These are phyloP conservation scores for Vitis cinerea DNA, from an alignment of 164 flowering plant genomes.

Conservation along the genomic window DNA sequence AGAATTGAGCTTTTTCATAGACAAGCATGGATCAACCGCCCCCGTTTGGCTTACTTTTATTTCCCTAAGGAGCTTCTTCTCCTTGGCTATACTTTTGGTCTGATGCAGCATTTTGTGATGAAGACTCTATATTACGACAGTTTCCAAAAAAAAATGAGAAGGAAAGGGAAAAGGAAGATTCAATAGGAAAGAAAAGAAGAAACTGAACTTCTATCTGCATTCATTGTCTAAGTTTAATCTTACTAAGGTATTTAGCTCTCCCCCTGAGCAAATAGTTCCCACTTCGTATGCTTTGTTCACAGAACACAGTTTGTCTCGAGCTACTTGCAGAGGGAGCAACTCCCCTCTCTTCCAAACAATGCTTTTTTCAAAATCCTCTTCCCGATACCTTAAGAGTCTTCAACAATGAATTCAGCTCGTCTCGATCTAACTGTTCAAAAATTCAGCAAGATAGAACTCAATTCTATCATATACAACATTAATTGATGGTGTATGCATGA, in stretches of 20 bases:
- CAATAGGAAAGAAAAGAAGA: no score
- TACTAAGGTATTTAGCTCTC: slow-evolving; percentile 1
- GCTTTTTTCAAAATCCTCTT: no score
- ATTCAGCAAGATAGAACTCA: no score
- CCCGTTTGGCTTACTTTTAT: not conserved
- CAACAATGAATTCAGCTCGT: no score
- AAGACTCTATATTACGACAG: not conserved
- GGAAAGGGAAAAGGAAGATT: not conserved
- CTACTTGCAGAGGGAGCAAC: not conserved
- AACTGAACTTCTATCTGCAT: no score
- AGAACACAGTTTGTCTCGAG: not conserved
- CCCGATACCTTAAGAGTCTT: no score
- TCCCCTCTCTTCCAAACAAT: no score
- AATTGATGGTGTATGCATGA: no score
- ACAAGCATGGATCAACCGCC: no score
- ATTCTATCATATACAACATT: no score
- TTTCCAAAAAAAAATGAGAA: not conserved
- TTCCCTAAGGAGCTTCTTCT: slow-evolving; percentile 5
- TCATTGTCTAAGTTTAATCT: not conserved
- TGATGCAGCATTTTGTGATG: slow-evolving; percentile 6
- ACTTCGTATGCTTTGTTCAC: not conserved
- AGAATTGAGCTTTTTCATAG: no score
- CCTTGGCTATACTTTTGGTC: slow-evolving; percentile 5
- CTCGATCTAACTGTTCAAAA: no score
- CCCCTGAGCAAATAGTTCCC: not conserved